Evolutionary conservation across 2,329 filamentous ascomycete species (phyloP).

Genomic region (Thielaviopsis punctulata): DNA sequence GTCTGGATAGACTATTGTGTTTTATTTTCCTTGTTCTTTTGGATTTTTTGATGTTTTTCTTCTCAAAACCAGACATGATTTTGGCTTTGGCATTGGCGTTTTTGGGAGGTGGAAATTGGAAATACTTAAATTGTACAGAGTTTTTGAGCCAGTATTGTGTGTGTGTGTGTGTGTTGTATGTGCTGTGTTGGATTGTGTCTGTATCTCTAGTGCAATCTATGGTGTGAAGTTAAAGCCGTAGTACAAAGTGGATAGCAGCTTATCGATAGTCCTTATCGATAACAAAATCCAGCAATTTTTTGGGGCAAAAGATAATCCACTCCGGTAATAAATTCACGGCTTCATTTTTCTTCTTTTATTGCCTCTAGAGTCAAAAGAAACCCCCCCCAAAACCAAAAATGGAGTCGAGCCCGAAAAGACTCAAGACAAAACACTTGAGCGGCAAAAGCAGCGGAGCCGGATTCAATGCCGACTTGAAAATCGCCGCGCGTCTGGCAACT

Average conservation of each 20-base stretch:
- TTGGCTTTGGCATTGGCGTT: slow-evolving; percentile 11
- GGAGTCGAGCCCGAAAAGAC: slow-evolving; percentile 31
- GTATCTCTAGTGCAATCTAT: no score
- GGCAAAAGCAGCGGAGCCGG: slow-evolving; percentile 14
- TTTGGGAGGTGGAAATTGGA: slow-evolving; percentile 9
- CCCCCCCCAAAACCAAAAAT: slow-evolving; percentile 20
- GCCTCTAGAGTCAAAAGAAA: not conserved
- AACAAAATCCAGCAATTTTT: no score
- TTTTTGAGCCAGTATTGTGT: not conserved
- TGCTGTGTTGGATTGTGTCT: not conserved
- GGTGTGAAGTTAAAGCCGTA: not conserved
- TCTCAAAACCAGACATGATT: slow-evolving; percentile 3
- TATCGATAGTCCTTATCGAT: slow-evolving; percentile 9
- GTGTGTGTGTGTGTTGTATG: not conserved
- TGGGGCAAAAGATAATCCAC: no score
- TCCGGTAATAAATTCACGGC: no score
- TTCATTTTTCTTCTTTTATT: not conserved
- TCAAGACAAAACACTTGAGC: slow-evolving; percentile 27
- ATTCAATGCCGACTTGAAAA: slow-evolving; percentile 25
- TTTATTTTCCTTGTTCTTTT: slow-evolving; percentile 4
- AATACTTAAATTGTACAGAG: slow-evolving; percentile 9
- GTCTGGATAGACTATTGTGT: slow-evolving; percentile 1
- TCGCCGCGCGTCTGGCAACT: slow-evolving; percentile 25
- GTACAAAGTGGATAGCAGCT: no score
- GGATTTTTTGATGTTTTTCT: not conserved